These are phyloP conservation scores for Rhizophagus clarus DNA, from an alignment of 192 early-diverging fungal genomes.

Conservation along the genomic window DNA sequence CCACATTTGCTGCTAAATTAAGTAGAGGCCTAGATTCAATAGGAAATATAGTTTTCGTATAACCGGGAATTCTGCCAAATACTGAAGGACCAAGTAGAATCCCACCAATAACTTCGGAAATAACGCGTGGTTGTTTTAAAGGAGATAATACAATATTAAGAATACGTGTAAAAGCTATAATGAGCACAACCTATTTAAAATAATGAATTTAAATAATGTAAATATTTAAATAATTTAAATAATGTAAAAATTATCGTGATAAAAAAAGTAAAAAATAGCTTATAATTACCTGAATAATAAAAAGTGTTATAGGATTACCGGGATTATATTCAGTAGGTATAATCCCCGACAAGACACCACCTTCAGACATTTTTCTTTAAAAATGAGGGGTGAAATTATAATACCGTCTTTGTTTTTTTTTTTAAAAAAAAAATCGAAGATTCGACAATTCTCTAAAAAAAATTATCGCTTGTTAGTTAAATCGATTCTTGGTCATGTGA, in stretches of 20 bases:
- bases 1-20: slow-evolving; percentile 81
- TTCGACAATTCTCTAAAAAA: too few relatives aligned
- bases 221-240: too few relatives aligned
- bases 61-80: slow-evolving; percentile 74
- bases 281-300: slow-evolving; percentile 6
- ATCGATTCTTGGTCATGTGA: too few relatives aligned
- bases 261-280: neutral
- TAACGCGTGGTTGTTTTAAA: slow-evolving; percentile 82
- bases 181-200: slow-evolving; percentile 53
- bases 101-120: slow-evolving; percentile 90
- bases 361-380: neutral
- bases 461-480: too few relatives aligned
- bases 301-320: neutral
- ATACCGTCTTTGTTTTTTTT: too few relatives aligned
- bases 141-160: slow-evolving; percentile 62
- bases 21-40: slow-evolving; percentile 66
- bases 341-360: neutral
- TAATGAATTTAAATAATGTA: neutral
- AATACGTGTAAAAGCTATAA: slow-evolving; percentile 70
- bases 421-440: too few relatives aligned
- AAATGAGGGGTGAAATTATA: too few relatives aligned
- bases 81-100: slow-evolving; percentile 88
- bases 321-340: neutral
- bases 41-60: slow-evolving; percentile 74
- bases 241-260: neutral